Evolutionary conservation across 805 yeast genomes (phyloP).

Genomic region (Starmera quercuum): DNA sequence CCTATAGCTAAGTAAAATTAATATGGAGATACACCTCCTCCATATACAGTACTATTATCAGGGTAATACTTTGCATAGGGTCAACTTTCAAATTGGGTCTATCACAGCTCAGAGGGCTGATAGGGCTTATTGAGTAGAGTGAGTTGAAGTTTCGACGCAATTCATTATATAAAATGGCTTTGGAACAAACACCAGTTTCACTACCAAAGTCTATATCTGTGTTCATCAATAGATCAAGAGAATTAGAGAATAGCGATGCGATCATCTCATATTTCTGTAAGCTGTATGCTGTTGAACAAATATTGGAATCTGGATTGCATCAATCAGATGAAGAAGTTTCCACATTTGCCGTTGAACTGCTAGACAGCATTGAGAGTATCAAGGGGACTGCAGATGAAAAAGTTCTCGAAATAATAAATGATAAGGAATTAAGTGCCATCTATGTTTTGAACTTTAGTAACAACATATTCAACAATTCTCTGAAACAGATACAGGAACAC

Average conservation of each 20-base stretch:
- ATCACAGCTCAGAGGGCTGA: no score
- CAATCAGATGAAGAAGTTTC: constrained; percentile 47
- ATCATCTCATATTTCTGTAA: constrained; percentile 59
- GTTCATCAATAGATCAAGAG: constrained; percentile 47
- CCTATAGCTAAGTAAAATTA: no score
- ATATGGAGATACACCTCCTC: no score
- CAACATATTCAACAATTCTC: constrained; percentile 47
- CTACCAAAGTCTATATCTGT: constrained; percentile 26
- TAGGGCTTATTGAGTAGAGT: no score
- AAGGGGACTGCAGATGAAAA: constrained; percentile 31
- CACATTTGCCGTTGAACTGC: constrained; percentile 45
- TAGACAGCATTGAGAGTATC: constrained; percentile 63
- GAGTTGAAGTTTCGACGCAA: background rate
- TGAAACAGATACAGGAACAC: constrained; percentile 37
- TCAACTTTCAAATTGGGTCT: no score
- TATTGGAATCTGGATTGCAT: constrained; percentile 56
- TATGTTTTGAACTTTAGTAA: constrained; percentile 52
- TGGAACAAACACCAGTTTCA: constrained; percentile 5
- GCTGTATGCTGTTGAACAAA: constrained; percentile 65
- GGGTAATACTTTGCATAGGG: no score
- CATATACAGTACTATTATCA: no score
- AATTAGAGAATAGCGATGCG: constrained; percentile 52
- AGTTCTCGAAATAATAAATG: constrained; percentile 43
- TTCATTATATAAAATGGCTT: constrained; percentile 1
- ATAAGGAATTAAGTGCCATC: constrained; percentile 49